Percentiles rank a stretch among this genome's conserved stretches.
These are phyloP conservation scores for Neonectria magnoliae DNA, from an alignment of 2,329 filamentous ascomycete species.

Conservation along the genomic window DNA sequence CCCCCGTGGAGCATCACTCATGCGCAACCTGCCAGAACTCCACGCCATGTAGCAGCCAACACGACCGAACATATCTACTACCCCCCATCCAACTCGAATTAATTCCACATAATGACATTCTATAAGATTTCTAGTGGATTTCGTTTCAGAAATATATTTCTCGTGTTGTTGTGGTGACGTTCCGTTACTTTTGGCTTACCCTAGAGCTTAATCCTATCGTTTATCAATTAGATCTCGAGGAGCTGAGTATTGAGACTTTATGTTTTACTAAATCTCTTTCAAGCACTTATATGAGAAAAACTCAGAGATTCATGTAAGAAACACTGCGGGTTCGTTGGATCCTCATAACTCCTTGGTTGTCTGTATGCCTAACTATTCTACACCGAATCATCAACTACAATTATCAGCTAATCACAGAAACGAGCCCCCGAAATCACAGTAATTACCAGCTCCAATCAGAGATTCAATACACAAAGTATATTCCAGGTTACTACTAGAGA, in stretches of 20 bases:
- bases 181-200: not conserved
- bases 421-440: fast-evolving
- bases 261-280: too few relatives aligned
- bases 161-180: not conserved
- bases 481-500: not conserved
- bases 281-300: too few relatives aligned
- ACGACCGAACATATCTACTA: not conserved
- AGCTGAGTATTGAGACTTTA: not conserved
- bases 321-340: too few relatives aligned
- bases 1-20: not conserved
- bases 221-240: not conserved
- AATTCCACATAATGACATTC: not conserved
- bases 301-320: too few relatives aligned
- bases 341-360: too few relatives aligned
- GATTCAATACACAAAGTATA: not conserved
- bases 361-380: too few relatives aligned
- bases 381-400: too few relatives aligned
- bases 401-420: too few relatives aligned
- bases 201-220: not conserved
- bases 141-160: too few relatives aligned
- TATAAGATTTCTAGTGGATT: not conserved
- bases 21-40: not conserved
- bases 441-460: too few relatives aligned
- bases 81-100: not conserved
- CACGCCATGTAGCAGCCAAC: not conserved